Percentiles rank a stretch among this genome's conserved stretches.
Evolutionary conservation across 2,329 filamentous ascomycete genomes (phyloP).

Genomic region (Fusarium staphyleae): DNA sequence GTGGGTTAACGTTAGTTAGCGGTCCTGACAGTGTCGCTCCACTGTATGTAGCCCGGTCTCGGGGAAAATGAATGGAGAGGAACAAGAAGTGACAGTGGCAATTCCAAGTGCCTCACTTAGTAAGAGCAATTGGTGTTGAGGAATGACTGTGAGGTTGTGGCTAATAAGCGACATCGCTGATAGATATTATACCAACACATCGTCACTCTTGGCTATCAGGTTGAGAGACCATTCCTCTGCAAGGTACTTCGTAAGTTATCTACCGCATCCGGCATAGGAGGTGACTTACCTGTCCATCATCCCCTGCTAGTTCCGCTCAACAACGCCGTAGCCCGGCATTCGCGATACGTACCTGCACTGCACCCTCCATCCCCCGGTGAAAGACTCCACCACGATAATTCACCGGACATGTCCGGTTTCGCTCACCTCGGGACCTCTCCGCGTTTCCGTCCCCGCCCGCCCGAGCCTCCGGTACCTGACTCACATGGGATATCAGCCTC

Average conservation of each 20-base stretch:
- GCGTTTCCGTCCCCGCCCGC: constrained; percentile 18
- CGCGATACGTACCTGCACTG: not conserved
- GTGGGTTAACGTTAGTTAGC: constrained; percentile 1
- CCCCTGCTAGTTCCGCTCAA: not conserved
- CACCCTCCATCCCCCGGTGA: constrained; percentile 4
- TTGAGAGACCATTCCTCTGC: not conserved
- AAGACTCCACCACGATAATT: constrained; percentile 38
- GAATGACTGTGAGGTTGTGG: not conserved
- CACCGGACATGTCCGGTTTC: constrained; percentile 26
- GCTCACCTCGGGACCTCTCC: constrained; percentile 20
- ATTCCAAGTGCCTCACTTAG: too few species aligned
- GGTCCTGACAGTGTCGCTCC: constrained; percentile 1
- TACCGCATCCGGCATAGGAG: not conserved
- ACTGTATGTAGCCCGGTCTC: constrained; percentile 7
- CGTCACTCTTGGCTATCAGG: constrained; percentile 11
- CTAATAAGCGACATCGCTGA: constrained; percentile 18
- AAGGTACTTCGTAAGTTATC: constrained; percentile 12
- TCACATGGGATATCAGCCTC: constrained; percentile 15
- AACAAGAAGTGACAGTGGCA: not conserved
- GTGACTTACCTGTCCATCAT: not conserved
- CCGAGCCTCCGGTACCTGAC: constrained; percentile 16
- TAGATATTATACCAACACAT: constrained; percentile 23
- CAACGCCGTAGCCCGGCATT: constrained; percentile 7
- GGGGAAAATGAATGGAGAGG: not conserved
- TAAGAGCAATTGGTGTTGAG: too few species aligned